phyloP scores from a whole-genome alignment of 192 early-diverging fungal species.

The Rhizophlyctis rosea region DNA sequence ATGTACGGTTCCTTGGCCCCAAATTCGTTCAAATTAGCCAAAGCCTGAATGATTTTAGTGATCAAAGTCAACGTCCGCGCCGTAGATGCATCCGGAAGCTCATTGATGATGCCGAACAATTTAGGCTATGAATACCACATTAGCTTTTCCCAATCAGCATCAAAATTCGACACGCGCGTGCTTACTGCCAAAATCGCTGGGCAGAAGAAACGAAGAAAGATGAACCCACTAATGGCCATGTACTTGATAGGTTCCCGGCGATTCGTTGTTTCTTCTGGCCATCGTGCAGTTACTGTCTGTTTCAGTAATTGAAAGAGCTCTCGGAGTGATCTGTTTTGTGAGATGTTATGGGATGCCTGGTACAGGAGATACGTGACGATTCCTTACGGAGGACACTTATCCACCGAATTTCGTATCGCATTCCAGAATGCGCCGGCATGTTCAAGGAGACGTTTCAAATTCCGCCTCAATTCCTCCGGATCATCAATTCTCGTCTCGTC shows the following conservation, averaged over 20 bases:
- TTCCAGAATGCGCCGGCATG: conserved; percentile 39
- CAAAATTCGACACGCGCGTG: conserved; percentile 6
- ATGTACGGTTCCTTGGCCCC: conserved; percentile 57
- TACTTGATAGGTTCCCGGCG: conserved; percentile 27
- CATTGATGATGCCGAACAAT: conserved; percentile 40
- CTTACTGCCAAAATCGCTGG: conserved; percentile 52
- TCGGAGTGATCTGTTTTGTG: no score
- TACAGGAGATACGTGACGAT: no score
- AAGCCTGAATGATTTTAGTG: conserved; percentile 58
- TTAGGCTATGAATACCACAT: no score
- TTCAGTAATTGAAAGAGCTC: no score
- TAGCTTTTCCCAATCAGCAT: no score
- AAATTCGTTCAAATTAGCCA: conserved; percentile 58
- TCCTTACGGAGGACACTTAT: conserved; percentile 33
- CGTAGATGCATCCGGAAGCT: conserved; percentile 37
- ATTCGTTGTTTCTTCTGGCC: no score
- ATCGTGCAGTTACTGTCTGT: no score
- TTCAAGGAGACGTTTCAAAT: conserved; percentile 27
- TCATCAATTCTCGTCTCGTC: conserved; percentile 36
- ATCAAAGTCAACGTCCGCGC: conserved; percentile 51
- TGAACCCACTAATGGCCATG: conserved; percentile 51
- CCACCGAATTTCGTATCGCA: conserved; percentile 29
- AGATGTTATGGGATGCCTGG: no score
- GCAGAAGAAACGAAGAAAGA: conserved; percentile 59
- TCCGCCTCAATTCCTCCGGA: conserved; percentile 25